Conservation (phyloP, 352 stramenopile species). For the Phytopythium litorale region DNA sequence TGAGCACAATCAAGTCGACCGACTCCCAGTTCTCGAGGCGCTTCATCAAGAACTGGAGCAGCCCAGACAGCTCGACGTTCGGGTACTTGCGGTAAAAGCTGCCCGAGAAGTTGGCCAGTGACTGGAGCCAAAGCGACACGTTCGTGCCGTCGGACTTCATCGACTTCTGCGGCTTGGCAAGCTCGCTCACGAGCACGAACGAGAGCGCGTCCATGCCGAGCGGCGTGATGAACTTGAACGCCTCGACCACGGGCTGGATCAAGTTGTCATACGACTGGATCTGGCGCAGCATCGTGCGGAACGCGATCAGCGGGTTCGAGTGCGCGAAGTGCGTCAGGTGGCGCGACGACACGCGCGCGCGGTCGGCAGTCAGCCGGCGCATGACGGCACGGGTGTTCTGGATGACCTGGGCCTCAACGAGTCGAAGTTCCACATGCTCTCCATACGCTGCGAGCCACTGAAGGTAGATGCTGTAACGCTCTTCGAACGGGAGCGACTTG, state of each 20-base stretch:
- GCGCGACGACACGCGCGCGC: constrained; percentile 70
- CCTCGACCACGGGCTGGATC: constrained; percentile 94
- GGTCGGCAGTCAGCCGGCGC: constrained; percentile 77
- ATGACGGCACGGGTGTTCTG: constrained; percentile 74
- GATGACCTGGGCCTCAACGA: constrained; percentile 67
- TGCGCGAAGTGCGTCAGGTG: constrained; percentile 88
- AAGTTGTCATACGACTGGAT: constrained; percentile 98
- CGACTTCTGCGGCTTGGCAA: constrained; percentile 80
- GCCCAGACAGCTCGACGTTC: constrained; percentile 87
- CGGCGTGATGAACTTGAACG: constrained; percentile 92
- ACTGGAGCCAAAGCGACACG: constrained; percentile 92
- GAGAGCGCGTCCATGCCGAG: constrained; percentile 93
- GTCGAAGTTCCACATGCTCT: constrained; percentile 48
- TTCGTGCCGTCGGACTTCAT: constrained; percentile 90
- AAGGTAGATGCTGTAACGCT: constrained; percentile 80
- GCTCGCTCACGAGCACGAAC: constrained; percentile 90
- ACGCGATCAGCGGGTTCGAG: constrained; percentile 93
- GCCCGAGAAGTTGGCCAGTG: constrained; percentile 92
- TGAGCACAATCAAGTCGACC: constrained; percentile 84
- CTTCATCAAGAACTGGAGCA: constrained; percentile 91
- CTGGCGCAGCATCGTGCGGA: constrained; percentile 92
- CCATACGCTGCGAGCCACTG: constrained; percentile 69
- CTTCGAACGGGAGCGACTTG: constrained; percentile 70
- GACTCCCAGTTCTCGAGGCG: constrained; percentile 83
- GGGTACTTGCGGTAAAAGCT: constrained; percentile 94